Percentiles rank a stretch among this genome's conserved stretches.
Evolutionary conservation across 352 stramenopile species (phyloP).

Genomic region (Sclerospora graminicola): DNA sequence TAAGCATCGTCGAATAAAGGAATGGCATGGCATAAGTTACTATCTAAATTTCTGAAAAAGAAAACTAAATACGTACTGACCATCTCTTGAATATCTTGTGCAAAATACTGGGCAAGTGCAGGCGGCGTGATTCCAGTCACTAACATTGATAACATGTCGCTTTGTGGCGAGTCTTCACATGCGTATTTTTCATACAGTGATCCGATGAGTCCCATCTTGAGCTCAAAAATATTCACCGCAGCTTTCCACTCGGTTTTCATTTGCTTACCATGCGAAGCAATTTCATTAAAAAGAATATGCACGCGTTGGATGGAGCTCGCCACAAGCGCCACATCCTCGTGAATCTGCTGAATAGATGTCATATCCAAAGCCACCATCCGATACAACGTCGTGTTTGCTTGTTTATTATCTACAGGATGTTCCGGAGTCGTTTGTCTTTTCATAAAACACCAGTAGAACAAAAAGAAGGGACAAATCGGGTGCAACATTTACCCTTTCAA

Average conservation of each 20-base stretch:
- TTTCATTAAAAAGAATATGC: slow-evolving; percentile 19
- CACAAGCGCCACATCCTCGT: slow-evolving; percentile 26
- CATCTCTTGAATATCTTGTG: slow-evolving; percentile 77
- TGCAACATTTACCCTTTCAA: slow-evolving; percentile 25
- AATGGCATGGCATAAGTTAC: not conserved
- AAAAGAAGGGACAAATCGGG: slow-evolving; percentile 32
- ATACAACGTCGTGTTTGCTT: slow-evolving; percentile 7
- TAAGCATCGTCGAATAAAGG: not conserved
- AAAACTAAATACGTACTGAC: slow-evolving; percentile 13
- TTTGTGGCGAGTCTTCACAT: slow-evolving; percentile 44
- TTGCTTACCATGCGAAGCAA: slow-evolving; percentile 24
- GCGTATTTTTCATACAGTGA: slow-evolving; percentile 75
- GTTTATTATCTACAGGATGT: not conserved
- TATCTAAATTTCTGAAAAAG: not conserved
- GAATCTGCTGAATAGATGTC: slow-evolving; percentile 13
- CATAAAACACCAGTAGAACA: slow-evolving; percentile 18
- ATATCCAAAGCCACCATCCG: slow-evolving; percentile 35
- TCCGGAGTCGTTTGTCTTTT: not conserved
- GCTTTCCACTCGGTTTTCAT: slow-evolving; percentile 64
- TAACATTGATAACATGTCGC: slow-evolving; percentile 60
- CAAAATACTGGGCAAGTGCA: slow-evolving; percentile 65
- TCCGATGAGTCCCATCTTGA: slow-evolving; percentile 66
- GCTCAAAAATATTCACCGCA: slow-evolving; percentile 60
- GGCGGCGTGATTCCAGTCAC: slow-evolving; percentile 49
- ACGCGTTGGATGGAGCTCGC: slow-evolving; percentile 17